These are phyloP conservation scores for Brassica rapa DNA, from an alignment of 345 rosid genomes.

Conservation along the genomic window DNA sequence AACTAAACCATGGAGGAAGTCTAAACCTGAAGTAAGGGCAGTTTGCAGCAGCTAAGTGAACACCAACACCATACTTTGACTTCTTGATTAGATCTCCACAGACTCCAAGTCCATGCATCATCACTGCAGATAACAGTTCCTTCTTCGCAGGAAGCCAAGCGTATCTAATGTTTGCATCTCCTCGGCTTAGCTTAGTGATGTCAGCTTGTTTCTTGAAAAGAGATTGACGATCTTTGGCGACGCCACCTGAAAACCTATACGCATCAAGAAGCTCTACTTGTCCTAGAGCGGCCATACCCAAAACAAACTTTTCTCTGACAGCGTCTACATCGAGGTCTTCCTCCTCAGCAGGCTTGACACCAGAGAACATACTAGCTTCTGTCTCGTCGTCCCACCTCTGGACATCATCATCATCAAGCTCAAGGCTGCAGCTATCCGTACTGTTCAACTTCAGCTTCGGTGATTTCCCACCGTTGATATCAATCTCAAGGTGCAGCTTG, in stretches of 20 bases:
- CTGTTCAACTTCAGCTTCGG: conserved; percentile 47
- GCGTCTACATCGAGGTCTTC: conserved; percentile 42
- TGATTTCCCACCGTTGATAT: conserved; percentile 55
- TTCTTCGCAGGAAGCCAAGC: conserved; percentile 86
- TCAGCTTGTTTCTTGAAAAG: conserved; percentile 77
- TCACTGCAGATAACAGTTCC: conserved; percentile 44
- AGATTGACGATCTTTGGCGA: conserved; percentile 50
- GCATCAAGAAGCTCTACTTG: conserved; percentile 53
- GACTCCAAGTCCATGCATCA: conserved; percentile 64
- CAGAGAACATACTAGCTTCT: conserved; percentile 6
- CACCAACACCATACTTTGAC: conserved; percentile 64
- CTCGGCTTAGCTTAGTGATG: conserved; percentile 59
- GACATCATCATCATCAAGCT: conserved; percentile 25
- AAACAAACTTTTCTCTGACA: conserved; percentile 53
- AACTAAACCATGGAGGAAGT: too few species aligned
- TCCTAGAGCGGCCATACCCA: conserved; percentile 47
- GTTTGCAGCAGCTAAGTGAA: conserved; percentile 65
- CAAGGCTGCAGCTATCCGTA: conserved; percentile 46
- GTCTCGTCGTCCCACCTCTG: conserved; percentile 45
- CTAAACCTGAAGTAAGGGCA: conserved; percentile 58
- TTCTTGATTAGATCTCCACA: conserved; percentile 46
- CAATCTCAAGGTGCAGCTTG: conserved; percentile 79
- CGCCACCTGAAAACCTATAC: conserved; percentile 42
- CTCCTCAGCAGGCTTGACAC: conserved; percentile 34
- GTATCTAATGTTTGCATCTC: conserved; percentile 67